Evolutionary conservation across 2,329 filamentous ascomycete species (phyloP), one percentile per base, ranked within the genome.

Genomic region (Diaporthe humulicola): DNA sequence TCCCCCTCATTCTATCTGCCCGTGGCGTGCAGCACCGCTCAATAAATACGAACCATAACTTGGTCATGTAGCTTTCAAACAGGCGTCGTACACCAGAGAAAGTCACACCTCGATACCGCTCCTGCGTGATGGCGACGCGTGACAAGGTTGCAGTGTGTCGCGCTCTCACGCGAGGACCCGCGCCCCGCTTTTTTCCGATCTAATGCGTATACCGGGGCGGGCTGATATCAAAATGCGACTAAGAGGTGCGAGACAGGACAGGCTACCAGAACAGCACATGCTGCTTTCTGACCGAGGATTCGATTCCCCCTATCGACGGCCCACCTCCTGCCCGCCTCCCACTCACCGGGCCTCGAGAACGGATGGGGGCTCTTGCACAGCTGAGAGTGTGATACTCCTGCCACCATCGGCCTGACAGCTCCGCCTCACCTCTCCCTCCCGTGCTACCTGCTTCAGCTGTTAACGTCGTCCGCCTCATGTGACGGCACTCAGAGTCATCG

Each of bases 141-240:
- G 74, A 75, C 70, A 70, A 64, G 50, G 73, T 71, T 71, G 50
- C 61, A 36, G 52, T 19, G 70, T 30, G 72, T 74, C 73, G 75
- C 76, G 75, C 73, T 69, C 69, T 76, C 77, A 77, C 74, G 74
- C 50, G 76, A 60, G 52, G 56, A n/a, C 48, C 4, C 19, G 33
- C 22, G 73, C 60, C 54, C 73, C 54, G 57, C 36, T 36, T 45
- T 64, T 57, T 30, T 10, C 54, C 61, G 36, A 12, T 2, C 8
- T 17, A 10, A 66, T 74, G 48, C 33, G 58, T 17, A 7, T 73
- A 73, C 61, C 70, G 70, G 70, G 70, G 60, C 33, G 10, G 14
- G 45, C 64, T 67, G 64, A 67, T 22, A 30, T 33, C n/a, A 38
- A 25, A 54, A 5, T 69, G 64, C 64, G 33, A 40, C 64, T 69